Conservation (phyloP, 495 filamentous ascomycete species). For the Daldinia concentrica region DNA sequence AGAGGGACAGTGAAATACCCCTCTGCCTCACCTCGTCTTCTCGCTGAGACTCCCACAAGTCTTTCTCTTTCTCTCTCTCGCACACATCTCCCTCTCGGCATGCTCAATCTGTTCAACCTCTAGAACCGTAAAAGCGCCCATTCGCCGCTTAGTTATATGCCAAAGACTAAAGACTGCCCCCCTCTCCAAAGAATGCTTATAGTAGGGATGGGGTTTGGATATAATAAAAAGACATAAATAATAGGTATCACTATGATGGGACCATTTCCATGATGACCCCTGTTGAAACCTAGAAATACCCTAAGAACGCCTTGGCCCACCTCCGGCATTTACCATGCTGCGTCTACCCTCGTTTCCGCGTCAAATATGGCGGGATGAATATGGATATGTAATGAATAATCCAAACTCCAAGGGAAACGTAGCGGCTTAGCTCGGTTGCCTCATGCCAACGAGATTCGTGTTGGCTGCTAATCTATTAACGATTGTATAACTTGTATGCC, state of each 20-base stretch:
- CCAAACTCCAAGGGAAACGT: slow-evolving; percentile 25
- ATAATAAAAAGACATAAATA: slow-evolving; percentile 27
- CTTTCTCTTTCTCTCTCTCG: too few relatives aligned
- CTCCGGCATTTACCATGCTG: slow-evolving; percentile 37
- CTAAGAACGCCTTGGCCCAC: slow-evolving; percentile 34
- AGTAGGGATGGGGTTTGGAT: slow-evolving; percentile 12
- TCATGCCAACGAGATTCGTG: slow-evolving; percentile 11
- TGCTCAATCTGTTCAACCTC: slow-evolving; percentile 33
- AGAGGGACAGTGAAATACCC: background rate
- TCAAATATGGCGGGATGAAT: slow-evolving; percentile 31
- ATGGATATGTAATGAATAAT: slow-evolving; percentile 23
- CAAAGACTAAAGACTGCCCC: background rate
- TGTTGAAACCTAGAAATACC: slow-evolving; percentile 24
- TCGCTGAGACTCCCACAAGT: background rate
- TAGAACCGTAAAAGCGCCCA: background rate
- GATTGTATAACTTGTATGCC: slow-evolving; percentile 19
- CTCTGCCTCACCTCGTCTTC: slow-evolving; percentile 5
- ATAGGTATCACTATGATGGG: slow-evolving; percentile 37
- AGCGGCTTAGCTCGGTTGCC: slow-evolving; percentile 6
- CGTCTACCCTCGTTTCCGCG: slow-evolving; percentile 40
- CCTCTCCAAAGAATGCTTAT: background rate
- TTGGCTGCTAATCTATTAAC: slow-evolving; percentile 11
- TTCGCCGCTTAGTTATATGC: slow-evolving; percentile 3
- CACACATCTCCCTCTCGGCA: slow-evolving; percentile 12
- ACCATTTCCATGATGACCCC: slow-evolving; percentile 23